Conservation (phyloP, 1,139 yeast species). For the Hyphopichia fennica region DNA sequence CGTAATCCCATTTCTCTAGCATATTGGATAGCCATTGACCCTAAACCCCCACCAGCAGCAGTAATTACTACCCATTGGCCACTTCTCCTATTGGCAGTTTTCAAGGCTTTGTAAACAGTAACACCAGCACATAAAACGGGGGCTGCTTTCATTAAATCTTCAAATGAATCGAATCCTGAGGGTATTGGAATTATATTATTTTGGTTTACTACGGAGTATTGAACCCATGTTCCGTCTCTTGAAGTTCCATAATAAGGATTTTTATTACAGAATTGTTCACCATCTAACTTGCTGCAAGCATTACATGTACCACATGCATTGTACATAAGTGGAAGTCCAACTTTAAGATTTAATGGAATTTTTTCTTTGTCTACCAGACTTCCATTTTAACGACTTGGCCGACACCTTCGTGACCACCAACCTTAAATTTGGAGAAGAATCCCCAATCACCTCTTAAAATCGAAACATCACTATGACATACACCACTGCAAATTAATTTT, state of each 20-base stretch:
- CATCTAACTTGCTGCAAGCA: slow-evolving; percentile 4
- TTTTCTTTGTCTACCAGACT: background rate
- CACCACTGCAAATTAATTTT: slow-evolving; percentile 1
- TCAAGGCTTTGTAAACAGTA: slow-evolving; percentile 16
- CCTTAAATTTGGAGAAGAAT: background rate
- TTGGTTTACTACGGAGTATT: slow-evolving; percentile 5
- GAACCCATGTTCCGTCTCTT: slow-evolving; percentile 7
- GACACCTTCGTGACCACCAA: slow-evolving; percentile 7
- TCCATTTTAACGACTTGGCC: slow-evolving; percentile 5
- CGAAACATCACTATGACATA: slow-evolving; percentile 7
- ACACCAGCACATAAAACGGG: slow-evolving; percentile 16
- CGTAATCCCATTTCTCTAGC: slow-evolving; percentile 14
- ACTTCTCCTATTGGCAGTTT: slow-evolving; percentile 7
- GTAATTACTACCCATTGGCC: slow-evolving; percentile 12
- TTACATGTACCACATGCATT: slow-evolving; percentile 4
- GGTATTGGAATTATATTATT: slow-evolving; percentile 6
- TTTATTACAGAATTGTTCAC: slow-evolving; percentile 1
- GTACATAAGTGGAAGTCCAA: slow-evolving; percentile 5
- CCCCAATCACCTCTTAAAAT: slow-evolving; percentile 5
- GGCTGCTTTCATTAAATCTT: slow-evolving; percentile 9
- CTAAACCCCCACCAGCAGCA: slow-evolving; percentile 10
- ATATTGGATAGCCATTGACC: slow-evolving; percentile 14
- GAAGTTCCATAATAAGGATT: slow-evolving; percentile 4
- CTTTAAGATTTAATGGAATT: slow-evolving; percentile 1
- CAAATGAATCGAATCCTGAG: background rate